phyloP scores from a whole-genome alignment of 495 filamentous ascomycete genomes.

The Aspergillus nidulans region DNA sequence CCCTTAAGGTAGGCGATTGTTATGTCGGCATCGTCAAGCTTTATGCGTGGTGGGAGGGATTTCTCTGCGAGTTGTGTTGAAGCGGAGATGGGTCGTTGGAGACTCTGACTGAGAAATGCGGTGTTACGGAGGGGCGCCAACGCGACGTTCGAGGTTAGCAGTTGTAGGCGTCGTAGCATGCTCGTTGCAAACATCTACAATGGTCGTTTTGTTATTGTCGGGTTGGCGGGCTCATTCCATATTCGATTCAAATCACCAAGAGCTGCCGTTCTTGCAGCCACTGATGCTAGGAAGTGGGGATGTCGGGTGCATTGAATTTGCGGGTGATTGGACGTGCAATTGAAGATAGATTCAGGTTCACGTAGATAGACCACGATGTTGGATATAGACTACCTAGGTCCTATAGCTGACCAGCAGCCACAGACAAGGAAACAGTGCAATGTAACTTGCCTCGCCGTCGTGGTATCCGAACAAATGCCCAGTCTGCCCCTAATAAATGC shows the following conservation, averaged over 20 bases:
- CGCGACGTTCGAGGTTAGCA: not conserved
- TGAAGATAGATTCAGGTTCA: too few species aligned
- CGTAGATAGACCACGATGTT: too few species aligned
- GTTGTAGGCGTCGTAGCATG: conserved; percentile 3
- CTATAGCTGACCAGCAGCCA: too few species aligned
- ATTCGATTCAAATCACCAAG: too few species aligned
- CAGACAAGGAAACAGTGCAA: too few species aligned
- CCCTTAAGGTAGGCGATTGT: conserved; percentile 85
- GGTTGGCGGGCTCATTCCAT: not conserved
- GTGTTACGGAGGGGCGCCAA: not conserved
- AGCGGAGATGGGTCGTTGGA: conserved; percentile 21
- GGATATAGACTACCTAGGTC: too few species aligned
- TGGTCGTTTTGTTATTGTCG: not conserved
- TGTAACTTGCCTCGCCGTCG: too few species aligned
- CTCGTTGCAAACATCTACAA: not conserved
- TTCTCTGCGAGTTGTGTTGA: conserved; percentile 35
- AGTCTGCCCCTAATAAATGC: too few species aligned
- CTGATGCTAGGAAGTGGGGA: not conserved
- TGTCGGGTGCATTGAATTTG: not conserved
- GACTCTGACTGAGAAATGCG: not conserved
- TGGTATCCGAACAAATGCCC: too few species aligned
- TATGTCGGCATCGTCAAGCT: conserved; percentile 72
- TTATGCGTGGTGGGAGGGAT: conserved; percentile 68
- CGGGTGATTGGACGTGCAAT: too few species aligned
- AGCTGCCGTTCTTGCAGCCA: too few species aligned